Conservation (phyloP, 139 green algal species). For the Trebouxia sp. region DNA sequence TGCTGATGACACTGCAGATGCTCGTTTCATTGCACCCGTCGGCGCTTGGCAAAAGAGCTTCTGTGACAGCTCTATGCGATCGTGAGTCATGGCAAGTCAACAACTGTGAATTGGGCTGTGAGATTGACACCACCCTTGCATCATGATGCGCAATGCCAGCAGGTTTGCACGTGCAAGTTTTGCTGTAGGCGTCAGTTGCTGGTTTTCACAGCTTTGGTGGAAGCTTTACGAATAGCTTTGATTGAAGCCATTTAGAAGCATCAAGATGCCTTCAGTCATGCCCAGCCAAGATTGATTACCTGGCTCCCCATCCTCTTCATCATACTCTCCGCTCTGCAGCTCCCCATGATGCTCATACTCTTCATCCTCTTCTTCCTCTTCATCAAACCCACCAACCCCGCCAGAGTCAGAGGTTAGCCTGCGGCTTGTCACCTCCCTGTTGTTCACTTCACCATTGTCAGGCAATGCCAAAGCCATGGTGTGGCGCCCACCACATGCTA, state of each 20-base stretch:
- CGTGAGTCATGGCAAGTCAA: too few species aligned
- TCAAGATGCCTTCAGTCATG: background rate
- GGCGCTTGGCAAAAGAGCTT: too few species aligned
- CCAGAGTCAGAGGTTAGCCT: background rate
- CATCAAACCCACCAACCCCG: background rate
- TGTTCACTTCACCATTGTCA: constrained; percentile 40
- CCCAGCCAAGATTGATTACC: background rate
- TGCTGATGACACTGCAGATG: too few species aligned
- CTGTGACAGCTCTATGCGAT: too few species aligned
- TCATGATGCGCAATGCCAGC: too few species aligned
- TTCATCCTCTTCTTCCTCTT: constrained; percentile 22
- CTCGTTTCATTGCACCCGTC: too few species aligned
- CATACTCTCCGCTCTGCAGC: constrained; percentile 19
- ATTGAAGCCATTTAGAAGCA: background rate
- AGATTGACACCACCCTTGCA: too few species aligned
- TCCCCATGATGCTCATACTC: constrained; percentile 15
- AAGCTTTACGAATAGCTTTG: background rate
- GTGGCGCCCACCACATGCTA: constrained; percentile 67
- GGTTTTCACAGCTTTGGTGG: too few species aligned
- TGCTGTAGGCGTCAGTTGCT: too few species aligned
- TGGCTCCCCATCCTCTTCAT: constrained; percentile 29
- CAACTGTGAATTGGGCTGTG: too few species aligned
- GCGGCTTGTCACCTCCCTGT: background rate
- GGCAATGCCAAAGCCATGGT: constrained; percentile 73
- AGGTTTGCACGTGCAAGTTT: too few species aligned